Evolutionary conservation across 2,329 filamentous ascomycete species (phyloP).

Genomic region (Aspergillus pseudonomiae): DNA sequence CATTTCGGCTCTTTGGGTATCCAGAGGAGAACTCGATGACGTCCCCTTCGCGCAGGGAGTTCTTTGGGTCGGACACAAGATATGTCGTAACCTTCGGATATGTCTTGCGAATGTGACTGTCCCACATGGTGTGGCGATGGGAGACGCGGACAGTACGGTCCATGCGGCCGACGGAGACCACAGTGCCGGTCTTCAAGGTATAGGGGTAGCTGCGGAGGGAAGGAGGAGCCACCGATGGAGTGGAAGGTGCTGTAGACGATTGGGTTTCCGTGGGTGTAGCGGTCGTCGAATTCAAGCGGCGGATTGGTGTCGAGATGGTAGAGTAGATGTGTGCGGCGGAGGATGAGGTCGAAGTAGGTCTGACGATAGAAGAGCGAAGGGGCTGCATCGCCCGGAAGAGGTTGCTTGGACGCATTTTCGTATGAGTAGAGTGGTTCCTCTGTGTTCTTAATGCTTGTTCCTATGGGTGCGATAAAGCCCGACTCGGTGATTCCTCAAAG

Average conservation of each 20-base stretch:
- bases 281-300: constrained; percentile 15
- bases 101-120: constrained; percentile 41
- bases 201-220: constrained; percentile 41
- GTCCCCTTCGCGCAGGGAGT: constrained; percentile 48
- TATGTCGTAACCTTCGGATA: constrained; percentile 40
- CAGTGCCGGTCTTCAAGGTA: constrained; percentile 41
- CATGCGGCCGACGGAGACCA: constrained; percentile 46
- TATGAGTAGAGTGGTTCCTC: background rate
- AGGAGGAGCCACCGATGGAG: constrained; percentile 24
- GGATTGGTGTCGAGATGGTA: constrained; percentile 12
- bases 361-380: constrained; percentile 31
- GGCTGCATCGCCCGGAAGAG: constrained; percentile 37
- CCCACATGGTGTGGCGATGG: constrained; percentile 38
- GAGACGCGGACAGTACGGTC: constrained; percentile 44
- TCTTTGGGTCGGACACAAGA: constrained; percentile 43
- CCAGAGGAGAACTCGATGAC: constrained; percentile 49
- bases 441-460: background rate
- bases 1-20: constrained; percentile 39
- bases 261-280: constrained; percentile 15
- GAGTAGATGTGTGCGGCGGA: constrained; percentile 24
- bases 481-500: background rate
- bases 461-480: background rate
- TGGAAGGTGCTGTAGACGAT: constrained; percentile 1
- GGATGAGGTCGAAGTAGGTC: constrained; percentile 26
- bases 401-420: constrained; percentile 33